Conservation (phyloP, 2,329 filamentous ascomycete species). For the Scopulariopsis brevicaulis region DNA sequence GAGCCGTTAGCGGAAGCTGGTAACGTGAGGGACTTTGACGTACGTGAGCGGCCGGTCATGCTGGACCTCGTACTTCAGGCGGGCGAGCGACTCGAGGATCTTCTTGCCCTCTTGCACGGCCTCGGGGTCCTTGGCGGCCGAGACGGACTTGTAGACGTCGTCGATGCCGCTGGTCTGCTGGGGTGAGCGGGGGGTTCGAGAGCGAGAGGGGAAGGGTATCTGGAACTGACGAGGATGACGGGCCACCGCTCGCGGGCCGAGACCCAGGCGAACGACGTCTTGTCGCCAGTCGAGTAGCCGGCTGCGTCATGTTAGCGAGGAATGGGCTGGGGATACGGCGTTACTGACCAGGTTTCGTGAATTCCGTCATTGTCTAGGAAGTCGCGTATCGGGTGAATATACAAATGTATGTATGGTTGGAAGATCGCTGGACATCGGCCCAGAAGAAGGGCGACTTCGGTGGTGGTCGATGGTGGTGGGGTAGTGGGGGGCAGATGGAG, state of each 20-base stretch:
- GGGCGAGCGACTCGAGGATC: constrained; percentile 68
- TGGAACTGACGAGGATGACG: constrained; percentile 63
- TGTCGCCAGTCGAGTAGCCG: constrained; percentile 68
- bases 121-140: constrained; percentile 44
- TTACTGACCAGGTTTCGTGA: neutral
- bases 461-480: neutral
- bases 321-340: neutral
- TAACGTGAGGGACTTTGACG: constrained; percentile 11
- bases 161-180: constrained; percentile 83
- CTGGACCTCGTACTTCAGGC: constrained; percentile 88
- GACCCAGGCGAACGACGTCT: constrained; percentile 73
- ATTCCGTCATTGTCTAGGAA: neutral
- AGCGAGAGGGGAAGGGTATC: neutral
- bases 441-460: neutral
- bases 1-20: neutral
- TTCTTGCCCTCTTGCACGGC: constrained; percentile 72
- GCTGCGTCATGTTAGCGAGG: constrained; percentile 31
- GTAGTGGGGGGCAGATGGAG: neutral
- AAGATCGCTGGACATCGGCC: neutral
- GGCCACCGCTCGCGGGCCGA: constrained; percentile 89
- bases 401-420: constrained; percentile 43
- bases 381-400: neutral
- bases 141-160: constrained; percentile 72
- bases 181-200: neutral
- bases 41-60: constrained; percentile 75